Percentiles rank a stretch among this genome's conserved stretches.
Evolutionary conservation across 495 filamentous ascomycete species (phyloP).

Genomic region (Hypoxylon trugodes): DNA sequence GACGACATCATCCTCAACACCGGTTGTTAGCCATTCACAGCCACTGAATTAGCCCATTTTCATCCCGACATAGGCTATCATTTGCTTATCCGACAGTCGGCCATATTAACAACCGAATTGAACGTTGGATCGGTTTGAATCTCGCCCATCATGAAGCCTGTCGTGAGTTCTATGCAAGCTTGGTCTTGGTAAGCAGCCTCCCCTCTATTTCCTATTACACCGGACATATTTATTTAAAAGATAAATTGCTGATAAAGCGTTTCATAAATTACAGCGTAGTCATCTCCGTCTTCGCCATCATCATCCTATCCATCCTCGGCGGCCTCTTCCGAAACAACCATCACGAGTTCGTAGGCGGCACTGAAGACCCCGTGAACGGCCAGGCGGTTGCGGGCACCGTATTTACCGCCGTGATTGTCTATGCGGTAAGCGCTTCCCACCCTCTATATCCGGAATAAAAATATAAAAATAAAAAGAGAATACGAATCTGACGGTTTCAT

Average conservation of each 20-base stretch:
- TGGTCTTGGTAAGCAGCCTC: slow-evolving; percentile 79
- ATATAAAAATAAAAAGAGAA: not conserved
- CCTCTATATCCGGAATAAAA: not conserved
- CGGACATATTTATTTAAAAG: not conserved
- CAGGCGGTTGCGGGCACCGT: slow-evolving; percentile 80
- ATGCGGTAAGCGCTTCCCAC: slow-evolving; percentile 72
- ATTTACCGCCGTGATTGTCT: slow-evolving; percentile 85
- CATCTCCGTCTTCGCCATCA: slow-evolving; percentile 85
- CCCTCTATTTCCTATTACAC: not conserved
- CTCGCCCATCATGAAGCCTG: slow-evolving; percentile 80
- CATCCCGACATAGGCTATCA: not conserved
- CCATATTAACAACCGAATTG: not conserved
- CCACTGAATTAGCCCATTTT: not conserved
- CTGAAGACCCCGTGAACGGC: slow-evolving; percentile 76
- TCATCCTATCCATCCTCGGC: slow-evolving; percentile 86
- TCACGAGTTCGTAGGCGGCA: slow-evolving; percentile 79
- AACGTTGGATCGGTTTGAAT: not conserved
- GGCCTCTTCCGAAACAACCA: slow-evolving; percentile 78
- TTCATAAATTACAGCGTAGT: slow-evolving; percentile 68
- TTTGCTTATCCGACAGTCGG: not conserved
- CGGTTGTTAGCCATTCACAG: not conserved
- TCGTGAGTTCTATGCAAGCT: slow-evolving; percentile 88
- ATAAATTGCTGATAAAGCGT: slow-evolving; percentile 8
- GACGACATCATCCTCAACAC: slow-evolving; percentile 14
- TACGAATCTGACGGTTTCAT: slow-evolving; percentile 19